A percentile compares a stretch with the other conserved stretches of the same genome.
Evolutionary conservation across 495 filamentous ascomycete species (phyloP).

Genomic region (Bombardia bombarda): DNA sequence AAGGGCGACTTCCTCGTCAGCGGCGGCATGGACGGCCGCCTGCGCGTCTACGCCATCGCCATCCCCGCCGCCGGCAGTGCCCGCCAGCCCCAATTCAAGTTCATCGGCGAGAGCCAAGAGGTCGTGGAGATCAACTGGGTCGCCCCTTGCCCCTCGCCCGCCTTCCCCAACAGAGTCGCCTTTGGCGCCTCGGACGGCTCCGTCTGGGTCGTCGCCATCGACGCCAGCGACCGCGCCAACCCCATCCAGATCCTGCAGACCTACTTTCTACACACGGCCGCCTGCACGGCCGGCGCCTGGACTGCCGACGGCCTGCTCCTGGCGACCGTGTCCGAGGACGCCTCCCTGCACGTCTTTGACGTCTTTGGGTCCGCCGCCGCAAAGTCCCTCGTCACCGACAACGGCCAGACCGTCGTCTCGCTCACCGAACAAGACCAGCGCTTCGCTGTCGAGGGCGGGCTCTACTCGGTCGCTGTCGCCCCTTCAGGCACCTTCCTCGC

Average conservation of each 20-base stretch:
- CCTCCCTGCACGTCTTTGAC: conserved; percentile 86
- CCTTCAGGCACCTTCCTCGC: conserved; percentile 71
- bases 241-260: conserved; percentile 74
- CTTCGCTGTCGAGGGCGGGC: conserved; percentile 83
- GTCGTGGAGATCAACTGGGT: conserved; percentile 96
- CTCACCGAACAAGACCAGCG: conserved; percentile 79
- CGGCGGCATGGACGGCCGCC: conserved; percentile 74
- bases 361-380: conserved; percentile 78
- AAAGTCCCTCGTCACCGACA: conserved; percentile 58
- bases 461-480: conserved; percentile 77
- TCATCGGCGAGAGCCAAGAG: conserved; percentile 64
- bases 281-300: conserved; percentile 89
- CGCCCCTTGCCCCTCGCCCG: conserved; percentile 58
- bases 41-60: conserved; percentile 59
- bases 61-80: conserved; percentile 65
- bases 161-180: conserved; percentile 74
- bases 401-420: conserved; percentile 67
- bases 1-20: conserved; percentile 77
- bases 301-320: conserved; percentile 80
- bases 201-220: conserved; percentile 89
- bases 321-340: conserved; percentile 84
- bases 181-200: conserved; percentile 87
- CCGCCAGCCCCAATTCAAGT: conserved; percentile 65
- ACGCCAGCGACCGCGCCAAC: conserved; percentile 47
- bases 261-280: conserved; percentile 80